Evolutionary conservation across 176 grass and related monocot species (phyloP).

Genomic region (Secale cereale): DNA sequence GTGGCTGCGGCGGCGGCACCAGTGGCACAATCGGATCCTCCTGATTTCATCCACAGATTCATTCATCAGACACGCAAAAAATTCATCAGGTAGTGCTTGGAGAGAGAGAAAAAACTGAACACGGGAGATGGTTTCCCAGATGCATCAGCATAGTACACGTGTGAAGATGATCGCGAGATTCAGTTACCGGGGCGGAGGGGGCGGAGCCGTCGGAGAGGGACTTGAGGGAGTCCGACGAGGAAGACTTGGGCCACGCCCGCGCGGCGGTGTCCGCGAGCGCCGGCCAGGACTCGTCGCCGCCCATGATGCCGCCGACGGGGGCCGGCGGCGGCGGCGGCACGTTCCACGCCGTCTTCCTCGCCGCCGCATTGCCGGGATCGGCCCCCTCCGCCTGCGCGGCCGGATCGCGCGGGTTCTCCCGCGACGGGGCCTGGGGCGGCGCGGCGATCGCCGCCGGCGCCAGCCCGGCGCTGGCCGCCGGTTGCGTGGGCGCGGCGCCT

Average conservation of each 20-base stretch:
- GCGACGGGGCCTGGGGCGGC: not conserved
- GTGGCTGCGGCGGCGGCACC: not conserved
- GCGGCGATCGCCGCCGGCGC: slow-evolving; percentile 6
- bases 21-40: slow-evolving; percentile 35
- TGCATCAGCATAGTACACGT: not conserved
- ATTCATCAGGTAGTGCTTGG: not conserved
- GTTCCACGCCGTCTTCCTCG: slow-evolving; percentile 58
- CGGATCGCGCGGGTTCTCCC: slow-evolving; percentile 19
- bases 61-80: slow-evolving; percentile 28
- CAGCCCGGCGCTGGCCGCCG: not conserved
- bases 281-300: slow-evolving; percentile 51
- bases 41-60: slow-evolving; percentile 37
- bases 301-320: slow-evolving; percentile 30
- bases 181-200: slow-evolving; percentile 49
- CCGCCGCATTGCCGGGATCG: slow-evolving; percentile 52
- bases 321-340: slow-evolving; percentile 23
- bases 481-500: slow-evolving; percentile 15
- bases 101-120: not conserved
- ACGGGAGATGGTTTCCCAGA: not conserved
- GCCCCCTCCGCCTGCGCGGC: not conserved
- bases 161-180: slow-evolving; percentile 29
- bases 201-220: slow-evolving; percentile 44
- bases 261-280: slow-evolving; percentile 32
- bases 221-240: slow-evolving; percentile 58
- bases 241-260: slow-evolving; percentile 32